These are phyloP conservation scores for Fusarium lateritium DNA, from an alignment of 2,329 filamentous ascomycete genomes.

Conservation along the genomic window DNA sequence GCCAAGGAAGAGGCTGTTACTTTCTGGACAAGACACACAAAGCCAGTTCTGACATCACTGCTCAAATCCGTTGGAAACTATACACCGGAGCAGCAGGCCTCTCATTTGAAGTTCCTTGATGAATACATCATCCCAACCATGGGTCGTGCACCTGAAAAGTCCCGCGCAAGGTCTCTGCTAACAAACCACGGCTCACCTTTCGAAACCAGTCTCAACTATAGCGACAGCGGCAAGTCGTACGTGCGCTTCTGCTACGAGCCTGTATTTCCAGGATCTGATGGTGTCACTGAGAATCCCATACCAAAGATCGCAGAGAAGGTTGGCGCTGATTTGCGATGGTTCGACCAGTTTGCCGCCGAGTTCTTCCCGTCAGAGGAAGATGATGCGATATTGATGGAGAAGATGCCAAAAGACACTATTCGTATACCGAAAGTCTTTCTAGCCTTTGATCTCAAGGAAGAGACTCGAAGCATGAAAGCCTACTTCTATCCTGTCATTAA, in stretches of 20 bases:
- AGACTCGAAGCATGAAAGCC: slow-evolving; percentile 41
- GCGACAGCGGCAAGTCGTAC: slow-evolving; percentile 27
- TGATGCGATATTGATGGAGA: slow-evolving; percentile 13
- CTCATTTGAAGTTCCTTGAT: slow-evolving; percentile 20
- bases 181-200: slow-evolving; percentile 28
- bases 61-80: slow-evolving; percentile 21
- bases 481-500: slow-evolving; percentile 49
- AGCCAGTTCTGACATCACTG: slow-evolving; percentile 13
- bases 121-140: slow-evolving; percentile 23
- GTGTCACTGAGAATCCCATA: slow-evolving; percentile 18
- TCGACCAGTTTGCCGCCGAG: slow-evolving; percentile 39
- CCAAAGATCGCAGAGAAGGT: slow-evolving; percentile 7
- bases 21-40: slow-evolving; percentile 29
- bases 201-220: slow-evolving; percentile 27
- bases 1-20: slow-evolving; percentile 11
- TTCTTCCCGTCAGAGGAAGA: slow-evolving; percentile 43
- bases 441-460: slow-evolving; percentile 47
- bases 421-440: slow-evolving; percentile 46
- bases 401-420: slow-evolving; percentile 33
- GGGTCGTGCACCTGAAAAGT: slow-evolving; percentile 5
- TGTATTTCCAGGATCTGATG: slow-evolving; percentile 28
- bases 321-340: slow-evolving; percentile 36
- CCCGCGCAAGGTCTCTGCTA: slow-evolving; percentile 22
- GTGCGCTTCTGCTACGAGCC: slow-evolving; percentile 32
- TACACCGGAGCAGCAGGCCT: slow-evolving; percentile 21